These are phyloP conservation scores for Phaeosphaeria sp. DNA, from an alignment of 2,329 filamentous ascomycete species.

Conservation along the genomic window DNA sequence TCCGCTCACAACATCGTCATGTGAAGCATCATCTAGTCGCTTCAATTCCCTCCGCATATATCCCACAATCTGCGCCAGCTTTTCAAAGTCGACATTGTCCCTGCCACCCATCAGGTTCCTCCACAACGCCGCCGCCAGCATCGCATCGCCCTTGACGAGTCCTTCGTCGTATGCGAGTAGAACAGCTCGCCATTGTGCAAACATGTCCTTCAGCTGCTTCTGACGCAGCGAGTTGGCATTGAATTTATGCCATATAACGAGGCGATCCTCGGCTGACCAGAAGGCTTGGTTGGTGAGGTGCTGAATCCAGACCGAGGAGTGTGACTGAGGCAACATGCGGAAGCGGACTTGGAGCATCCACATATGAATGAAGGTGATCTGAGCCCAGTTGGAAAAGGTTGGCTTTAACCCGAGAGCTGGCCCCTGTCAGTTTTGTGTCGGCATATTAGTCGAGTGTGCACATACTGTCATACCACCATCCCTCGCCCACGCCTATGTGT, in stretches of 20 bases:
- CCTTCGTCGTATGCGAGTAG: conserved; percentile 86
- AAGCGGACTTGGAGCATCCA: conserved; percentile 87
- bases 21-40: conserved; percentile 60
- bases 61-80: conserved; percentile 66
- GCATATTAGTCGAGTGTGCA: conserved; percentile 1
- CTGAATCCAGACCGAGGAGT: conserved; percentile 80
- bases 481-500: conserved; percentile 76
- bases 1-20: conserved; percentile 58
- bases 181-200: conserved; percentile 88
- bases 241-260: conserved; percentile 79
- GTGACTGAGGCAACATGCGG: conserved; percentile 74
- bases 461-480: conserved; percentile 84
- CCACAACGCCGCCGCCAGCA: conserved; percentile 85
- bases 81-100: conserved; percentile 66
- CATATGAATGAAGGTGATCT: conserved; percentile 95
- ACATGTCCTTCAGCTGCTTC: conserved; percentile 81
- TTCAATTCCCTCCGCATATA: conserved; percentile 67
- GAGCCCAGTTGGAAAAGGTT: conserved; percentile 95
- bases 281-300: conserved; percentile 96
- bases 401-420: conserved; percentile 78
- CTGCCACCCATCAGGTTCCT: conserved; percentile 86
- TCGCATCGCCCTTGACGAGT: conserved; percentile 75
- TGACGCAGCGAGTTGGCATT: conserved; percentile 62
- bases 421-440: conserved; percentile 16
- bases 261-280: conserved; percentile 82